phyloP scores from a whole-genome alignment of 1,284 basidiomycete species.

The Irpex rosettiformis region DNA sequence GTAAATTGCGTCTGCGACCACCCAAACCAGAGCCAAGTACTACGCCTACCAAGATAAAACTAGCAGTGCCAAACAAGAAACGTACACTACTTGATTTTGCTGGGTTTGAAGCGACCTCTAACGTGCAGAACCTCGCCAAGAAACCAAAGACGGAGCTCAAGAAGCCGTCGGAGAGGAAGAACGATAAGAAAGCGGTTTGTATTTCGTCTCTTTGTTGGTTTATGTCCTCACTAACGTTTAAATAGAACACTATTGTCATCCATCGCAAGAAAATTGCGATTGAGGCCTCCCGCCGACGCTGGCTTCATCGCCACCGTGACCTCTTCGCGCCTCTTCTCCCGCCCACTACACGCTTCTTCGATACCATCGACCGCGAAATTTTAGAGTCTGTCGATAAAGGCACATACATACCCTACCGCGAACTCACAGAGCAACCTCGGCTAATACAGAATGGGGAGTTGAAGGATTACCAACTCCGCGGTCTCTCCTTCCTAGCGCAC shows the following conservation, averaged over 20 bases:
- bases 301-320: constrained; percentile 12
- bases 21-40: neutral
- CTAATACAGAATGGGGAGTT: constrained; percentile 44
- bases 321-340: constrained; percentile 23
- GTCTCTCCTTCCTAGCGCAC: constrained; percentile 48
- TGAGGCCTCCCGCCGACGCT: constrained; percentile 10
- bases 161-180: neutral
- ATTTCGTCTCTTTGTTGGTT: neutral
- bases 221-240: neutral
- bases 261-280: constrained; percentile 15
- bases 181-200: constrained; percentile 18
- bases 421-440: constrained; percentile 42
- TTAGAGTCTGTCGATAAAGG: constrained; percentile 8
- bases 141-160: constrained; percentile 11
- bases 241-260: constrained; percentile 19
- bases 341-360: constrained; percentile 14
- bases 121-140: constrained; percentile 1
- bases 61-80: neutral
- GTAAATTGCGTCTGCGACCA: neutral
- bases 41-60: neutral
- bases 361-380: constrained; percentile 16
- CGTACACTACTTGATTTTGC: neutral
- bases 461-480: constrained; percentile 60
- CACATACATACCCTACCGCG: constrained; percentile 33
- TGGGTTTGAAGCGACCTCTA: neutral